Percentiles rank a stretch among this genome's conserved stretches.
These are phyloP conservation scores for Chytriomyces sp. DNA, from an alignment of 192 early-diverging fungal genomes.

Conservation along the genomic window DNA sequence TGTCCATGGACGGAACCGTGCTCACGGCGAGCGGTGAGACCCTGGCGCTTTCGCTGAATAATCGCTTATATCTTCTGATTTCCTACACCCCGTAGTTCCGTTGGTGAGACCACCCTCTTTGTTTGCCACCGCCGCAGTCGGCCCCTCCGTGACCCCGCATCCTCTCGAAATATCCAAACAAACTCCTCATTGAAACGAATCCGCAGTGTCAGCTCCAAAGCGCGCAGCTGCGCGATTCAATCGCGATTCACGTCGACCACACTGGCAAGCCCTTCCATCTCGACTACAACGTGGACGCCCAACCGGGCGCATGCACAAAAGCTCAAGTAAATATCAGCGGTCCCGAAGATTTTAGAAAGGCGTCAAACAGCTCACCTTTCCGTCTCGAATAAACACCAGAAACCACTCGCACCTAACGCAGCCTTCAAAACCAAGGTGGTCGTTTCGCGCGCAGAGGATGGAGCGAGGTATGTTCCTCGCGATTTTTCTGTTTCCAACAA, in stretches of 20 bases:
- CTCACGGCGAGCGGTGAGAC: not conserved
- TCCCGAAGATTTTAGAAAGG: not conserved
- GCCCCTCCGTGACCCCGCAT: not conserved
- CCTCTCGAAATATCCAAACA: not conserved
- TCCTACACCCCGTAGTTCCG: not conserved
- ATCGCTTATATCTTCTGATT: too few species aligned
- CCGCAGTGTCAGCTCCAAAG: not conserved
- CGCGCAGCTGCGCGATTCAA: not conserved
- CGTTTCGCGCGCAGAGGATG: not conserved
- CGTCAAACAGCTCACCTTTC: not conserved
- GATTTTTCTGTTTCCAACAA: not conserved
- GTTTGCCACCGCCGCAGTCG: too few species aligned
- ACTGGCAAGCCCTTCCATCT: slow-evolving; percentile 10
- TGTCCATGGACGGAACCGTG: not conserved
- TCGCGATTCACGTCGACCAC: slow-evolving; percentile 9
- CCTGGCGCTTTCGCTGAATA: not conserved
- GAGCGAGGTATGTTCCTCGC: not conserved
- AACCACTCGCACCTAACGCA: not conserved
- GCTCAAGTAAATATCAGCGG: too few species aligned
- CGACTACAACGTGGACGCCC: slow-evolving; percentile 8
- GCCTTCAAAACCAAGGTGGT: slow-evolving; percentile 3
- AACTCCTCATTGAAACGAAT: not conserved
- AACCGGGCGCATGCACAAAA: too few species aligned
- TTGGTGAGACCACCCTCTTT: not conserved
- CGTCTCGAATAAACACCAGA: not conserved